These are phyloP conservation scores for Eucalyptus sideroxylon DNA, from an alignment of 345 rosid species.

Conservation along the genomic window DNA sequence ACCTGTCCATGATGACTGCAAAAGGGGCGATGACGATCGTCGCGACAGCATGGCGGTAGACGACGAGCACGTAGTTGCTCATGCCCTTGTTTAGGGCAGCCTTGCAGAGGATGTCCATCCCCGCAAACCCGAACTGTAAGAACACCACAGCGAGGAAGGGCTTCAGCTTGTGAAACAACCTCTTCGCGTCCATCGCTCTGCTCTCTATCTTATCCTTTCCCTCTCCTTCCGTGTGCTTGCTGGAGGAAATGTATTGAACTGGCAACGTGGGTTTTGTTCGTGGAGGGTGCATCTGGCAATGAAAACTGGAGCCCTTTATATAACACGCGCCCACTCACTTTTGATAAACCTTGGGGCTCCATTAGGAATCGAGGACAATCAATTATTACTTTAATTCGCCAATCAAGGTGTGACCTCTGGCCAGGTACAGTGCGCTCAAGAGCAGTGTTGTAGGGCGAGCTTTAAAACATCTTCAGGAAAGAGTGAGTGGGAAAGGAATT, in stretches of 20 bases:
- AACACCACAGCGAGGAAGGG: conserved; percentile 55
- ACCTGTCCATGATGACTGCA: conserved; percentile 61
- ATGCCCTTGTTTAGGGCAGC: conserved; percentile 72
- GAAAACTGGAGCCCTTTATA: not conserved
- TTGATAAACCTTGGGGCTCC: not conserved
- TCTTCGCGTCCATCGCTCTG: not conserved
- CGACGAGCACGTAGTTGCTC: conserved; percentile 80
- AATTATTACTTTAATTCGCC: not conserved
- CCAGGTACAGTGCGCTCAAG: not conserved
- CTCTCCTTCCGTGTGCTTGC: not conserved
- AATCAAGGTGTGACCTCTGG: not conserved
- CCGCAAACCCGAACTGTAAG: conserved; percentile 79
- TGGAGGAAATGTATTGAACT: not conserved
- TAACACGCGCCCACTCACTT: not conserved
- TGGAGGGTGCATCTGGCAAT: not conserved
- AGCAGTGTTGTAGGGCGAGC: not conserved
- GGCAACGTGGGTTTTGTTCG: not conserved
- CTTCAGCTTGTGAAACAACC: conserved; percentile 23
- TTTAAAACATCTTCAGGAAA: not conserved
- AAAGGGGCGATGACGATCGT: conserved; percentile 72
- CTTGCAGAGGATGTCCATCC: conserved; percentile 77
- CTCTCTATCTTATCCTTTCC: not conserved
- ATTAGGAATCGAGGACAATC: not conserved
- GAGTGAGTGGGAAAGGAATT: not conserved
- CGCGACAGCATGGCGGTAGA: conserved; percentile 81